A percentile compares a stretch with the other conserved stretches of the same genome.
Conservation (phyloP, 2,329 filamentous ascomycete species). For the Escovopsis weberi region DNA sequence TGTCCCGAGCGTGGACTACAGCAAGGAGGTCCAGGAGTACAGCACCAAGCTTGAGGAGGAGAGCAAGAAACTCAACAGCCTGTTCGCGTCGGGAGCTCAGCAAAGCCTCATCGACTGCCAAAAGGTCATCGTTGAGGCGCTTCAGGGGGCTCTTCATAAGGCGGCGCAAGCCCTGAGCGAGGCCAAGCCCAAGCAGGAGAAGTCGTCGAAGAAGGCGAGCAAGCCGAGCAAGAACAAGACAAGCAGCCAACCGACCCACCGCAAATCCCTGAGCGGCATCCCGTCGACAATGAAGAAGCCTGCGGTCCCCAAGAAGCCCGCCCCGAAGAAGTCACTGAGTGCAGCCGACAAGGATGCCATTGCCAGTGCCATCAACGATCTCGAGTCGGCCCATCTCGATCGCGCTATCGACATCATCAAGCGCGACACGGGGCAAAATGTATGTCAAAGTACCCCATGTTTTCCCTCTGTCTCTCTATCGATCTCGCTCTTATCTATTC, state of each 20-base stretch:
- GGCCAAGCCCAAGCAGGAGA: constrained; percentile 35
- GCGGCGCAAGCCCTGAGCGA: constrained; percentile 51
- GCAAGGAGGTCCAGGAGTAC: constrained; percentile 35
- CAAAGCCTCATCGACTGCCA: constrained; percentile 39
- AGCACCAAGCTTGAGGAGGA: constrained; percentile 39
- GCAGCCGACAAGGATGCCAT: constrained; percentile 84
- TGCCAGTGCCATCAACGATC: constrained; percentile 66
- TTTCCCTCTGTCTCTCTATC: neutral
- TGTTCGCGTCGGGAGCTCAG: constrained; percentile 35
- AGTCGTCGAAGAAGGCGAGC: constrained; percentile 41
- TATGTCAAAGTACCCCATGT: constrained; percentile 20
- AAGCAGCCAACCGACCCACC: constrained; percentile 18
- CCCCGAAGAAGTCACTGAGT: constrained; percentile 41
- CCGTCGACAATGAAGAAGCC: constrained; percentile 20
- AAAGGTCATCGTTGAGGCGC: constrained; percentile 45
- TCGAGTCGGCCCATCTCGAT: constrained; percentile 64
- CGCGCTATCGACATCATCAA: constrained; percentile 84
- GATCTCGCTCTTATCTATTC: neutral
- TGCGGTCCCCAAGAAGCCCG: constrained; percentile 28
- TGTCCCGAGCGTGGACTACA: constrained; percentile 25
- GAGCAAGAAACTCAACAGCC: constrained; percentile 40
- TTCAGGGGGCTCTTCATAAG: constrained; percentile 59
- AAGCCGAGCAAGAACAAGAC: constrained; percentile 42
- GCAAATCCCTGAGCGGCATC: constrained; percentile 27
- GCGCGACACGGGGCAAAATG: constrained; percentile 64